Evolutionary conservation across 352 stramenopile genomes (phyloP), one percentile per base, ranked within the genome.

Genomic region (Phytopythium montanum): DNA sequence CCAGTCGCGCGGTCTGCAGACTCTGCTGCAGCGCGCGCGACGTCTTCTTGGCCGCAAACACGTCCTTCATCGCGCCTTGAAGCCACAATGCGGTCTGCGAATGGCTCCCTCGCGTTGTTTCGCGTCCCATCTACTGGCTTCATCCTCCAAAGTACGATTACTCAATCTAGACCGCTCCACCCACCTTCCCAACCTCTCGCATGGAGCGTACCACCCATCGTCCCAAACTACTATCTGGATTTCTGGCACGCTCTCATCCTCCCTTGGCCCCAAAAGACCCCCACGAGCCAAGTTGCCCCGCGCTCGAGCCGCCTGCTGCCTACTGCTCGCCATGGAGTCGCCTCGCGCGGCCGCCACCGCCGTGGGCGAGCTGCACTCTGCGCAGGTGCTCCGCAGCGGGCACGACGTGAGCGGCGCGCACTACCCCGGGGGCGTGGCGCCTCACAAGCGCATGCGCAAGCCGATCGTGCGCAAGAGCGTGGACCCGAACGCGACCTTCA

Each of bases 391-490:
- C 57, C 79, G 78, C 60, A 89, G 81, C 67, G 81, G 81, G 39
- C 81, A 90, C 54, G 83, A 93, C 66, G 79, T 93, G 13, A 80
- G 80, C 56, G 72, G 68, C 28, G 85, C 70, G 28, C 76, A 87
- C 60, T 90, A 90, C 65, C 71, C 76, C 5, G 81, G 83, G 29
- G 81, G 80, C 31, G 73, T 88, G 46, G 79, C 83, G 18, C 79
- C 77, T 2, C 81, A 91, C 69, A 93, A 92, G 67, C 85, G 85
- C 38, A 87, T 89, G 75, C 82, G 85, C 52, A 95, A 95, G 73
- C 85, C 83, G 42, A 95, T 95, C 57, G 83, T 95, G 55, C 79
- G 85, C 56, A 95, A 95, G 70, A 90, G 78, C 54, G 85, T 95
- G 34, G 85, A 95, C 62, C 85, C 85, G 29, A 93, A 93, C 69